Base-by-base conservation (phyloP, 2,329 filamentous ascomycete genomes). In the Pestalotiopsis sp. region DNA sequence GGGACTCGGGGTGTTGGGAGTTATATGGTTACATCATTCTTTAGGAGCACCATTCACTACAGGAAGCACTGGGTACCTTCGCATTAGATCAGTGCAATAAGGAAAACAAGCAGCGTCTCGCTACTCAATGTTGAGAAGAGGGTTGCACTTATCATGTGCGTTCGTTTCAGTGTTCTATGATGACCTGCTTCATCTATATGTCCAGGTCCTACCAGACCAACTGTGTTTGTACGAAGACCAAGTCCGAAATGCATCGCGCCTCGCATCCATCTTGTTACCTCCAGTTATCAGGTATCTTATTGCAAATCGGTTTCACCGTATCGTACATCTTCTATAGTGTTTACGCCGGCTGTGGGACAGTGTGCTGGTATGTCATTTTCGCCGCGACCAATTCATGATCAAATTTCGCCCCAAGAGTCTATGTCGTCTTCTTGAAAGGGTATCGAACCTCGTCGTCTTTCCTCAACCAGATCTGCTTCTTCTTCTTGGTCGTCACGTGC, bases 401-500 rank as follows among this genome's bases (percentile, higher is more conserved):
- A 3, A 17, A 25, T 12, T 4, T 63, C 36, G 14, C 7, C 3
- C 23, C 25, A 62, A 14, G 58, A 12, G 20, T 60, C 59, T 60
- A 75, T 7, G 13, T 41, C 23, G 70, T 61, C 72, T 75, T 77
- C 79, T 87, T 88, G 73, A 83, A 91, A 1, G 89, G 89, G 68
- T 90, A 91, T 70, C 83, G 85, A 23, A 95, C 83, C 66, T 90
- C 87, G 78, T 95, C 92, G 78, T 94, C 93, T 86, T 96, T 97
- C 76, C 93, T 89, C 76, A 93, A 84, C 88, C 92, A 97, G 73
- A 98, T 89, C 85, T 94, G 94, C 78, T 91, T 91, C 87, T 91
- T 93, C 88, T 94, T 97, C 87, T 97, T 98, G 69, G 88, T 97
- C 17, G 86, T 83, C 58, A 88, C 84, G 82, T 99, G 94, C 85